Percentiles rank a stretch among this genome's conserved stretches.
Conservation (phyloP, 192 early-diverging fungal genomes). For the Umbelopsis isabellina region DNA sequence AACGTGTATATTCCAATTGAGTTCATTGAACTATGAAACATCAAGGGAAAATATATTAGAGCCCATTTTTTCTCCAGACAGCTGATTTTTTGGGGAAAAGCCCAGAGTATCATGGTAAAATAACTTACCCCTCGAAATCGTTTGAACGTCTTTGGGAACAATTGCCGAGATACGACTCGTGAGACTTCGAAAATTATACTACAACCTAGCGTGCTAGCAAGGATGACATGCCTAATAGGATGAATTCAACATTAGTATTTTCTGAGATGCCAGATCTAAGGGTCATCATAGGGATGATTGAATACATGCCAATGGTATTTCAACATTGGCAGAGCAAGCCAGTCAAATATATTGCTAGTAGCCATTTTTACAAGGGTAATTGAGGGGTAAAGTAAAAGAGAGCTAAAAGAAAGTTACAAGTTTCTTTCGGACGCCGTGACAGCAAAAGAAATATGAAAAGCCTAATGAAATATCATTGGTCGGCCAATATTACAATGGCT, state of each 20-base stretch:
- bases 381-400: constrained; percentile 8
- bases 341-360: constrained; percentile 42
- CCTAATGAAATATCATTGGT: neutral
- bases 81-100: neutral
- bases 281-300: too few relatives aligned
- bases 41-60: neutral
- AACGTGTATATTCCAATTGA: constrained; percentile 77
- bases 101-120: neutral
- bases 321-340: constrained; percentile 60
- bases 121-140: constrained; percentile 49
- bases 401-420: neutral
- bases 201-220: constrained; percentile 42
- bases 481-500: constrained; percentile 21
- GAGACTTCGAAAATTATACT: constrained; percentile 63
- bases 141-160: constrained; percentile 73
- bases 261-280: too few relatives aligned
- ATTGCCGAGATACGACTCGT: constrained; percentile 56
- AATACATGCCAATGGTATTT: constrained; percentile 65
- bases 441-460: neutral
- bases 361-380: constrained; percentile 8
- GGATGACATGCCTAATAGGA: constrained; percentile 27
- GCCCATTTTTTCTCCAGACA: neutral
- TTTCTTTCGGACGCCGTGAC: neutral
- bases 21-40: constrained; percentile 31
- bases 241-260: neutral